Conservation (phyloP, 371 early-diverging fungal genomes). For the Mucor circinelloides region DNA sequence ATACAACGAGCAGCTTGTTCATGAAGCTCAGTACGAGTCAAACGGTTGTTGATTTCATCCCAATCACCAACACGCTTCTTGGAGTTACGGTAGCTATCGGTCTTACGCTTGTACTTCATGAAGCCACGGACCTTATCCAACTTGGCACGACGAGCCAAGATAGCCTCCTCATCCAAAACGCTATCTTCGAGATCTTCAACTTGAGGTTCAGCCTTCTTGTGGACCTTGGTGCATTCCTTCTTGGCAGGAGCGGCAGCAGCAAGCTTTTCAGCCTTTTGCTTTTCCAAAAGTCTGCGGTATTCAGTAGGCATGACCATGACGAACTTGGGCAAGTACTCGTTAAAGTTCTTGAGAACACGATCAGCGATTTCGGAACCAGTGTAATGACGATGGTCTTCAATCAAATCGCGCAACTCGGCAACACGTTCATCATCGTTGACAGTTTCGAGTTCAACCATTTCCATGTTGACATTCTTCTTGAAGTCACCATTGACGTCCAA, state of each 20-base stretch:
- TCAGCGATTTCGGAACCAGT: conserved; percentile 87
- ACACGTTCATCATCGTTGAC: conserved; percentile 79
- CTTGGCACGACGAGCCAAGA: conserved; percentile 64
- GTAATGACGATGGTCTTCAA: conserved; percentile 79
- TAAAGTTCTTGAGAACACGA: conserved; percentile 75
- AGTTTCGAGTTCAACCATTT: conserved; percentile 88
- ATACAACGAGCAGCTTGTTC: conserved; percentile 97
- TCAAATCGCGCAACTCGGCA: conserved; percentile 71
- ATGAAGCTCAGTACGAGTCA: conserved; percentile 78
- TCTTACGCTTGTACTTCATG: conserved; percentile 88
- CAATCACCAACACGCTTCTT: conserved; percentile 84
- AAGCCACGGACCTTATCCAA: conserved; percentile 90
- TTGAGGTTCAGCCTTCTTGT: conserved; percentile 53
- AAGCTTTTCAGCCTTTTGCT: conserved; percentile 60
- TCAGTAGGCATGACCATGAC: conserved; percentile 96
- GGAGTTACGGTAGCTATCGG: conserved; percentile 86
- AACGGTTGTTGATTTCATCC: conserved; percentile 91
- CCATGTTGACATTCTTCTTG: conserved; percentile 75
- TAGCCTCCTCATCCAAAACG: conserved; percentile 72
- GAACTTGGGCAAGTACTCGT: conserved; percentile 72
- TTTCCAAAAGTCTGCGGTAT: conserved; percentile 79
- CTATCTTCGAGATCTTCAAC: conserved; percentile 93
- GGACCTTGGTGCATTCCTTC: conserved; percentile 34
- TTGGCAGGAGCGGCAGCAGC: conserved; percentile 38
- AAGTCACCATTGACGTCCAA: conserved; percentile 66